Evolutionary conservation across 306 rosid species (phyloP).

Genomic region (Quercus wislizeni): DNA sequence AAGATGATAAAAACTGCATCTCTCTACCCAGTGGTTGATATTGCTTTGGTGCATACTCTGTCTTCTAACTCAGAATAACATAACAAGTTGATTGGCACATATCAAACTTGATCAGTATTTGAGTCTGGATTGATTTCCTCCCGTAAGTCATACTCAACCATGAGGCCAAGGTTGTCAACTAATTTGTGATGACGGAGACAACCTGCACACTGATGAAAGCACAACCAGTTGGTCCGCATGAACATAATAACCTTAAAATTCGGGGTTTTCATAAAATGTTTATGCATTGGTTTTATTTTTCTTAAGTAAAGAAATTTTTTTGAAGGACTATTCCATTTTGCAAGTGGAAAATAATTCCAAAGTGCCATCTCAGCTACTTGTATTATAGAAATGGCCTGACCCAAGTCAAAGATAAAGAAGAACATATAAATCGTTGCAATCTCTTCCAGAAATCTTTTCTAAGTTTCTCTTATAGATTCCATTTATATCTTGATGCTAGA

Average conservation of each 20-base stretch:
- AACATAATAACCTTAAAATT: not conserved
- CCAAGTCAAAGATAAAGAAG: not conserved
- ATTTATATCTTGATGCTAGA: not conserved
- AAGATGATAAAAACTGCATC: not conserved
- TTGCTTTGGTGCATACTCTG: not conserved
- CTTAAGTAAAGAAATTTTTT: not conserved
- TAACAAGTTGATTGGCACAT: not conserved
- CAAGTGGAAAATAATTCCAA: not conserved
- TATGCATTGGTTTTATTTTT: not conserved
- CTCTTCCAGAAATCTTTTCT: too few relatives aligned
- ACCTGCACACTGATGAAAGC: slow-evolving; percentile 75
- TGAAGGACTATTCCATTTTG: not conserved
- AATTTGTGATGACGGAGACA: slow-evolving; percentile 73
- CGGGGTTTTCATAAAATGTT: not conserved
- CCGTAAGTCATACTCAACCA: slow-evolving; percentile 67
- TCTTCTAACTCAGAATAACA: not conserved
- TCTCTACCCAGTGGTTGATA: not conserved
- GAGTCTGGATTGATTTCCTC: slow-evolving; percentile 41
- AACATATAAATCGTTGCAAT: not conserved
- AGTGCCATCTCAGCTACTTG: not conserved
- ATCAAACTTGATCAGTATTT: slow-evolving; percentile 48
- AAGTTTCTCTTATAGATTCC: not conserved
- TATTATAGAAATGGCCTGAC: not conserved
- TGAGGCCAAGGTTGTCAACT: slow-evolving; percentile 81
- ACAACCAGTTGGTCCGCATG: slow-evolving; percentile 20